Evolutionary conservation across 2,329 filamentous ascomycete genomes (phyloP), one percentile per base, ranked within the genome.

Genomic region (Aspergillus quadricinctus): DNA sequence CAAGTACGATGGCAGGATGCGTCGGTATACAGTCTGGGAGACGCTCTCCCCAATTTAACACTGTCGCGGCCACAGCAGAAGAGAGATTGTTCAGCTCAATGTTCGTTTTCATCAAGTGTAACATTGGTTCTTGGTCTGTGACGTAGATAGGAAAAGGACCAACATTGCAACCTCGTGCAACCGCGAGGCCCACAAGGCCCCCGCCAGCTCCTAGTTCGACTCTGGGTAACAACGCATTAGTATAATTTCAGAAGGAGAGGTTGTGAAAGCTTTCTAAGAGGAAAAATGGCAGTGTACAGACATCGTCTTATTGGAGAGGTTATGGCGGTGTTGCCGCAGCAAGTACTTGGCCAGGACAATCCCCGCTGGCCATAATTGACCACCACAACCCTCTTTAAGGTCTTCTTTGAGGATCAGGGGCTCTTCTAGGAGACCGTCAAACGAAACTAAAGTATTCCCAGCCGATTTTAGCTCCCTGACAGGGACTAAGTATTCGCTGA

Each of bases 321-420:
- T 77, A n/a, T 82, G 76, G 60, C 78, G 78, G 65, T 90, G 88
- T 68, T 87, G 87, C 52, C 87, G 83, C 57, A 97, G 80, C 81
- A 97, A 83, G 71, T 97, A 95, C 73, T 88, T 90, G 21, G 89
- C 84, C 53, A 99, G 80, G 17, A 94, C 84, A 85, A 96, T 89
- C 10, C 94, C 94, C 0, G 93, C 93, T 3, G 92, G 93, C 94
- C 94, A 97, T 10, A 95, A 82, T 75, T 95, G 90, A 2, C 94
- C 94, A 50, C 94, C 94, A 73, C 94, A 97, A 58, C 94, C 94
- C 61, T 89, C 85, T 56, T 84, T 85, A 49, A 96, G 82, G 73
- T 97, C 92, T 73, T 97, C 92, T 67, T 90, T 88, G 17, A 97
- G 83, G 58, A 83, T 80, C 59, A 97, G 81, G 48, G 89, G 86